Evolutionary conservation across 805 yeast species (phyloP).

Genomic region (Ogataea dorogensis): DNA sequence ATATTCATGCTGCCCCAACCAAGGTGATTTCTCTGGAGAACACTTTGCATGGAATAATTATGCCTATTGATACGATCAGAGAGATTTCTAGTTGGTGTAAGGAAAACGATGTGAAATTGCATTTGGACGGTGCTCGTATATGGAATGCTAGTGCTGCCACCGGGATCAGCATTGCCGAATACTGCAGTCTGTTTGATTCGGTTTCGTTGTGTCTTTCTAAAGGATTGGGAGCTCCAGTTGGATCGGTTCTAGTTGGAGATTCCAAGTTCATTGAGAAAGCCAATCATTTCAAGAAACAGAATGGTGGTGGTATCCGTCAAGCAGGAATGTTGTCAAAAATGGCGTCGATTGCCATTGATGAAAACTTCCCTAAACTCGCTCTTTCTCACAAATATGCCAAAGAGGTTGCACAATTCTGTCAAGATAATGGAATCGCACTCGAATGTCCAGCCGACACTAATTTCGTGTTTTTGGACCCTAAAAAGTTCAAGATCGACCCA

Average conservation of each 20-base stretch:
- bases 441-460: slow-evolving; percentile 77
- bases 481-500: slow-evolving; percentile 52
- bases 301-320: slow-evolving; percentile 91
- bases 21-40: slow-evolving; percentile 78
- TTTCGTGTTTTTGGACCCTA: slow-evolving; percentile 71
- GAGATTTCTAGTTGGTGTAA: slow-evolving; percentile 68
- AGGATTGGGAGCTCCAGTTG: slow-evolving; percentile 89
- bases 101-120: slow-evolving; percentile 58
- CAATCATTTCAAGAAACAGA: slow-evolving; percentile 81
- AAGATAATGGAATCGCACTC: slow-evolving; percentile 50
- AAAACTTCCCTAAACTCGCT: slow-evolving; percentile 57
- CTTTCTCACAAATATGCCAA: slow-evolving; percentile 48
- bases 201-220: slow-evolving; percentile 84
- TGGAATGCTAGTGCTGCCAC: slow-evolving; percentile 82
- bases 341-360: slow-evolving; percentile 72
- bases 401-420: slow-evolving; percentile 50
- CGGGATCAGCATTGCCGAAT: slow-evolving; percentile 64
- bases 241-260: slow-evolving; percentile 76
- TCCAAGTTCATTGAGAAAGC: slow-evolving; percentile 59
- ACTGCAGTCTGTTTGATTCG: slow-evolving; percentile 74
- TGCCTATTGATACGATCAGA: slow-evolving; percentile 72
- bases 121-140: slow-evolving; percentile 88
- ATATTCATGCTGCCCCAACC: slow-evolving; percentile 85
- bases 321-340: slow-evolving; percentile 75
- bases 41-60: slow-evolving; percentile 76